Percentiles rank a stretch among this genome's conserved stretches.
Conservation (phyloP, 306 rosid genomes). For the Begonia peltatifolia region DNA sequence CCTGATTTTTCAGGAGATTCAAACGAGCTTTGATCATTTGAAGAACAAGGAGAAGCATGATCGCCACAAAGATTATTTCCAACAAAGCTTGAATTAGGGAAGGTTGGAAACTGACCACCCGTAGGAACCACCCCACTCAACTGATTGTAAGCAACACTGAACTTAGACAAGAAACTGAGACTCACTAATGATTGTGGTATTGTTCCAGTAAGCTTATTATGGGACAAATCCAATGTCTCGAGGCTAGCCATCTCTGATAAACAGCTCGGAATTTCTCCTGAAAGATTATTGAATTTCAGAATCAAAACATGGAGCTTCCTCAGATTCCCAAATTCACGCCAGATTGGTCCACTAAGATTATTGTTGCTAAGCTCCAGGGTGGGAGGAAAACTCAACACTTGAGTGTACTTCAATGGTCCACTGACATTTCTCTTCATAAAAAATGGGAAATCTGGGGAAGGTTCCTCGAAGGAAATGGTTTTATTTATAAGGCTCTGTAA, state of each 20-base stretch:
- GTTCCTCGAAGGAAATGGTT: constrained; percentile 13
- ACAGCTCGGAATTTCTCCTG: constrained; percentile 45
- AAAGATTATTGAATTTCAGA: constrained; percentile 56
- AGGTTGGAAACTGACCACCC: constrained; percentile 57
- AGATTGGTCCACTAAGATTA: too few species aligned
- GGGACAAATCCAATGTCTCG: constrained; percentile 58
- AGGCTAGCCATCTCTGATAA: constrained; percentile 61
- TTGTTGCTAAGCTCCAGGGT: constrained; percentile 44
- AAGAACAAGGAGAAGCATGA: constrained; percentile 36
- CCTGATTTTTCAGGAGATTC: too few species aligned
- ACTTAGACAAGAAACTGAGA: constrained; percentile 65
- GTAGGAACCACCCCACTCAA: constrained; percentile 47
- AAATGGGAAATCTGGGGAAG: constrained; percentile 41
- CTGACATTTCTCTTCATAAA: constrained; percentile 56
- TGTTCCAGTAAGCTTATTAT: constrained; percentile 43
- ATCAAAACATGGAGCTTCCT: constrained; percentile 52
- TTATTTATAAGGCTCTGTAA: constrained; percentile 30
- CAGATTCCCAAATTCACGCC: constrained; percentile 31
- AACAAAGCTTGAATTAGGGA: constrained; percentile 65
- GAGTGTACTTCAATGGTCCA: constrained; percentile 45
- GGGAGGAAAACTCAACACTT: constrained; percentile 67
- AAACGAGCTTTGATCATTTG: constrained; percentile 26
- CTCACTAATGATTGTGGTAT: constrained; percentile 48
- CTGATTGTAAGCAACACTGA: constrained; percentile 59
- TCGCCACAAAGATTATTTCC: constrained; percentile 53